These are phyloP conservation scores for Hortaea werneckii DNA, from an alignment of 2,329 filamentous ascomycete species.

Conservation along the genomic window DNA sequence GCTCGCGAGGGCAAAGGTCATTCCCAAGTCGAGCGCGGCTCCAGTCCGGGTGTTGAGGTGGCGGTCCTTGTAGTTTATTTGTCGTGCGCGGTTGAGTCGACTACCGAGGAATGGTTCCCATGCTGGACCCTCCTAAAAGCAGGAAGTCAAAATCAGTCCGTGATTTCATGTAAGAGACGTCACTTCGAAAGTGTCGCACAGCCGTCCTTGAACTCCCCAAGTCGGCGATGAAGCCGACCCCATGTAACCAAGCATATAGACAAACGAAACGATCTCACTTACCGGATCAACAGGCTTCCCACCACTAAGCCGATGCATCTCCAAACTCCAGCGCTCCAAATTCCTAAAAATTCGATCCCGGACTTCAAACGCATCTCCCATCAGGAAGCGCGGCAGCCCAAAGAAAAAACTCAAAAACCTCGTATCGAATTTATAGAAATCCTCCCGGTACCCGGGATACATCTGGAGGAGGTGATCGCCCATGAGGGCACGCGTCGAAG, in stretches of 20 bases:
- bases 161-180: too few species aligned
- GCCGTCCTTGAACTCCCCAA: too few species aligned
- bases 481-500: slow-evolving; percentile 20
- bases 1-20: slow-evolving; percentile 22
- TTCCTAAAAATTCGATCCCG: slow-evolving; percentile 16
- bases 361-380: slow-evolving; percentile 12
- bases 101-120: slow-evolving; percentile 22
- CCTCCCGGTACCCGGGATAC: slow-evolving; percentile 19
- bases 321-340: slow-evolving; percentile 17
- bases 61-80: slow-evolving; percentile 16
- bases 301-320: slow-evolving; percentile 16
- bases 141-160: not conserved
- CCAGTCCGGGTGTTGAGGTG: slow-evolving; percentile 12
- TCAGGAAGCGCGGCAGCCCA: slow-evolving; percentile 16
- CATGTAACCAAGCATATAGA: not conserved
- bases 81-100: slow-evolving; percentile 20
- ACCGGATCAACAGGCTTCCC: slow-evolving; percentile 15
- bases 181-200: too few species aligned
- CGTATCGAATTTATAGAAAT: slow-evolving; percentile 23
- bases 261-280: not conserved
- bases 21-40: slow-evolving; percentile 20
- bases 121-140: slow-evolving; percentile 10
- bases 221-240: too few species aligned
- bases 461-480: slow-evolving; percentile 21
- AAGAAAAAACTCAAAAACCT: slow-evolving; percentile 23